These are phyloP conservation scores for Parachaetomium inaequale DNA, from an alignment of 495 filamentous ascomycete genomes.

Conservation along the genomic window DNA sequence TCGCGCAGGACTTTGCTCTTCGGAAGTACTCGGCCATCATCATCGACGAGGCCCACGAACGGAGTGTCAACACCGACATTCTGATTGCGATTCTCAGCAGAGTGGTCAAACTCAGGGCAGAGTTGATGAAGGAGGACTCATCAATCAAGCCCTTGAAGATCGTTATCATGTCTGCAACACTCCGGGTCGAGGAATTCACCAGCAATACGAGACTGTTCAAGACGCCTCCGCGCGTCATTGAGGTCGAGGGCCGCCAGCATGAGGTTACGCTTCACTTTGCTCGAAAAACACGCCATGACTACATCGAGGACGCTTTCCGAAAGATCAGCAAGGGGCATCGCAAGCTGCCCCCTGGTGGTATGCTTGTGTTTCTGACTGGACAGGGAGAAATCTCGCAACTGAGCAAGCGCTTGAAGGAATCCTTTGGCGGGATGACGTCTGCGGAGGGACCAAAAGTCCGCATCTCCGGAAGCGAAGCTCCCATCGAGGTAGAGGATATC, in stretches of 20 bases:
- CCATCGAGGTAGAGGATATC: constrained; percentile 81
- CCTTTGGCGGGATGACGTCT: constrained; percentile 56
- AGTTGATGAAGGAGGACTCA: constrained; percentile 45
- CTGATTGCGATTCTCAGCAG: constrained; percentile 93
- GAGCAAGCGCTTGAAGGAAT: constrained; percentile 68
- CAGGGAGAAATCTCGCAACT: constrained; percentile 84
- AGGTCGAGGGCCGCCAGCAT: constrained; percentile 93
- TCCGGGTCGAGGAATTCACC: constrained; percentile 85
- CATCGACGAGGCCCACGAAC: constrained; percentile 96
- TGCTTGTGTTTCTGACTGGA: constrained; percentile 94
- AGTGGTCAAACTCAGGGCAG: constrained; percentile 68
- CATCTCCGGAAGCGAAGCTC: constrained; percentile 72
- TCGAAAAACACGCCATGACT: constrained; percentile 77
- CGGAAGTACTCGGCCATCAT: constrained; percentile 92
- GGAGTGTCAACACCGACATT: constrained; percentile 96
- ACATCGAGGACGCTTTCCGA: constrained; percentile 79
- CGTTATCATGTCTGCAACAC: constrained; percentile 96
- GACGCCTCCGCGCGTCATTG: constrained; percentile 74
- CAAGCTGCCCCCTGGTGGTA: constrained; percentile 85
- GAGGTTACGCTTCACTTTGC: constrained; percentile 87
- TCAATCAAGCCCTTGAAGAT: constrained; percentile 78
- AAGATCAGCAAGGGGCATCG: constrained; percentile 87
- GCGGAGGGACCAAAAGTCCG: constrained; percentile 60
- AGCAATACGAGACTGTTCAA: constrained; percentile 78
- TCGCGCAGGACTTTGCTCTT: constrained; percentile 82